Base-by-base conservation (phyloP, 176 grass and related monocot species). In the Zoysia japonica region DNA sequence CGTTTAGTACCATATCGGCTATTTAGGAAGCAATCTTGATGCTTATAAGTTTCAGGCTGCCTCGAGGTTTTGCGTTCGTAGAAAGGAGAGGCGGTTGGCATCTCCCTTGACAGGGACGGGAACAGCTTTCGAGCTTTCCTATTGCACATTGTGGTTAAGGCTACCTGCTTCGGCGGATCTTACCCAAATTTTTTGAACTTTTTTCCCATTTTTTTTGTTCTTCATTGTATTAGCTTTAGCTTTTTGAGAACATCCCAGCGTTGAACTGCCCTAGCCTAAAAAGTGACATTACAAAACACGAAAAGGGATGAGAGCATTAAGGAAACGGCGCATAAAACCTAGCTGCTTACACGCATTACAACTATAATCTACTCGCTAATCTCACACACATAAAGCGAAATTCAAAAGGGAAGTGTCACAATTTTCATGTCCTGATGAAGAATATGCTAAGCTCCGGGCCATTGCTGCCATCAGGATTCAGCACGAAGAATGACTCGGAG, bases 61-160 rank as follows among this genome's bases (percentile, higher is more conserved):
- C 7, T 0, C 1, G 0, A 0, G 1, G 0, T 17, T 2, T 1
- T 1, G 78, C 91, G 84, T 91, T 89, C 84, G 78, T 86, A 68
- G 61, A 94, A 94, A 92, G 91, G 89, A 94, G 94, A 92, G 91
- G 92, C 71, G 87, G 87, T 94, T 94, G 94, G 91, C 94, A 89
- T 97, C 91, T 89, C 88, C 87, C 91, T 85, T 88, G 82, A 88
- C 85, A 97, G 81, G 88, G 86, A 86, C 93, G 90, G 86, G 81
- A 93, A 65, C 5, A 65, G 88, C 68, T 28, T 86, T 86, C 38
- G 75, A 56, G 72, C 86, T 83, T 73, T 76, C 75, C 75, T 73
- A 13, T 64, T 61, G 38, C 80, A 88, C 71, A 80, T 67, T 69
- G 70, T 4, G 88, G 85, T 90, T 95, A 89, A 92, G 89, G 93